Conservation (phyloP, 371 early-diverging fungal genomes). For the Apophysomyces trapeziformis region DNA sequence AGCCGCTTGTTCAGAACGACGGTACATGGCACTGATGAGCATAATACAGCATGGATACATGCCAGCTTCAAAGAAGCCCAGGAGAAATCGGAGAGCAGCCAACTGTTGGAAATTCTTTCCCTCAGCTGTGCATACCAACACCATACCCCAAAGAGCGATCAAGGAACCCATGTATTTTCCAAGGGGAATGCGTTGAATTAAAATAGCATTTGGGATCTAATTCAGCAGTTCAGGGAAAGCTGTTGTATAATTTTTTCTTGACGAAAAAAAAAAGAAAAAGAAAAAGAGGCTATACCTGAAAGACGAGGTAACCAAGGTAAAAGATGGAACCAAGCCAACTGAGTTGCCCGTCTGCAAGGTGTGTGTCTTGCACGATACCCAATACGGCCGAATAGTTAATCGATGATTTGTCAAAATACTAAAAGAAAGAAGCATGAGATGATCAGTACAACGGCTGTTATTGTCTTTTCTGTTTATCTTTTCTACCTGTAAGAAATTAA, state of each 20-base stretch:
- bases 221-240: neutral
- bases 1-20: slow-evolving; percentile 31
- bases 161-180: slow-evolving; percentile 27
- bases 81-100: slow-evolving; percentile 35
- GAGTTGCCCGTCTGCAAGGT: slow-evolving; percentile 21
- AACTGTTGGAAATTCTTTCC: slow-evolving; percentile 32
- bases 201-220: slow-evolving; percentile 34
- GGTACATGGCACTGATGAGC: slow-evolving; percentile 31
- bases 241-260: neutral
- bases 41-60: slow-evolving; percentile 34
- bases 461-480: slow-evolving; percentile 1
- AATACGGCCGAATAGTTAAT: slow-evolving; percentile 31
- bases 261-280: neutral
- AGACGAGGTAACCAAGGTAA: slow-evolving; percentile 37
- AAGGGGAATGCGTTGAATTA: slow-evolving; percentile 33
- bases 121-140: slow-evolving; percentile 26
- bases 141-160: slow-evolving; percentile 34
- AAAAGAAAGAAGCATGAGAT: neutral
- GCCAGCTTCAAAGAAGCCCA: slow-evolving; percentile 37
- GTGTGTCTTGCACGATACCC: slow-evolving; percentile 25
- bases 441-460: too few relatives aligned
- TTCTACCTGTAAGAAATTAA: slow-evolving; percentile 37
- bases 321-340: slow-evolving; percentile 38
- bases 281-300: slow-evolving; percentile 24
- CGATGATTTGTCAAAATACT: slow-evolving; percentile 41